These are phyloP conservation scores for Fusarium goolgardi DNA, from an alignment of 2,329 filamentous ascomycete species.

Conservation along the genomic window DNA sequence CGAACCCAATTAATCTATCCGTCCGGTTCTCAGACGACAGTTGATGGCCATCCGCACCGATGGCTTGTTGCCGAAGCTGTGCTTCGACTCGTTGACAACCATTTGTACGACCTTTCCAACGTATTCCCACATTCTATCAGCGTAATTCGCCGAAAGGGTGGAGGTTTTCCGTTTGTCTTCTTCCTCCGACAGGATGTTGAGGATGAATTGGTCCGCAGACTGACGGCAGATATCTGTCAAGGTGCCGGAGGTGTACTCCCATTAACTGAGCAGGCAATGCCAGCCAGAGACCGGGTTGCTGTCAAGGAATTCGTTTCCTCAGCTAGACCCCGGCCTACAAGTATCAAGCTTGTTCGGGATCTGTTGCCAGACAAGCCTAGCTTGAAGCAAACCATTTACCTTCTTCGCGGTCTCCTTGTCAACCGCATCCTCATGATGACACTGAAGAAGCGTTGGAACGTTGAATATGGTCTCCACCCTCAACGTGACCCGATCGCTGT, in stretches of 20 bases:
- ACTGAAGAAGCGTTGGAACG: constrained; percentile 74
- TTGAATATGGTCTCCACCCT: constrained; percentile 71
- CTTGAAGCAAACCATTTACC: constrained; percentile 55
- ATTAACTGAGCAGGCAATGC: constrained; percentile 33
- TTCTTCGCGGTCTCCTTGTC: constrained; percentile 72
- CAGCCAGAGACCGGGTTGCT: constrained; percentile 39
- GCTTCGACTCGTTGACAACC: constrained; percentile 58
- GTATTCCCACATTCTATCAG: constrained; percentile 48
- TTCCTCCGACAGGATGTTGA: constrained; percentile 64
- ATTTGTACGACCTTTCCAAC: constrained; percentile 50
- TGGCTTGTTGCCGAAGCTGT: constrained; percentile 61
- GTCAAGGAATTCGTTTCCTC: constrained; percentile 44
- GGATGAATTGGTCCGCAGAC: constrained; percentile 53
- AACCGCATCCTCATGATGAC: constrained; percentile 69
- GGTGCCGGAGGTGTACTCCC: constrained; percentile 42
- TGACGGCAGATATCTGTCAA: constrained; percentile 40
- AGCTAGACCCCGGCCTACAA: constrained; percentile 15
- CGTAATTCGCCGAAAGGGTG: constrained; percentile 52
- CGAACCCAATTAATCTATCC: constrained; percentile 70
- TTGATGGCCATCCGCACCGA: constrained; percentile 66
- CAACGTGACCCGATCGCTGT: constrained; percentile 71
- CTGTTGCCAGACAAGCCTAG: constrained; percentile 41
- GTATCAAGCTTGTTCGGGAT: constrained; percentile 24
- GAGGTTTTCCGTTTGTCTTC: constrained; percentile 61
- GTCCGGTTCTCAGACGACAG: constrained; percentile 59